Conservation (phyloP, 2,329 filamentous ascomycete genomes). For the Plenodomus lindquistii region DNA sequence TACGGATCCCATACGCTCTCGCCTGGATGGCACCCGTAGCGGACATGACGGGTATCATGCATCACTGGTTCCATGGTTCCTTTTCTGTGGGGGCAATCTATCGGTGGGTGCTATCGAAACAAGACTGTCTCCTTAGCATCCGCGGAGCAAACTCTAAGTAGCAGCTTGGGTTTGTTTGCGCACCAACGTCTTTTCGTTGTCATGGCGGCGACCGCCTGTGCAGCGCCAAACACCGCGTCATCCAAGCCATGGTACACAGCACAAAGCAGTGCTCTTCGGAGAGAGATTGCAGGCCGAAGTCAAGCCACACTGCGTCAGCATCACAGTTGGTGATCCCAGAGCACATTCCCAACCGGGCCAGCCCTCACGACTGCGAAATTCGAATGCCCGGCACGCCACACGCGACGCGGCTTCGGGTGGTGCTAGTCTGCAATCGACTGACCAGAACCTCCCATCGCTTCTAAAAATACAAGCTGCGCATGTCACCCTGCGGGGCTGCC, state of each 20-base stretch:
- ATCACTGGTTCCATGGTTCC: no score
- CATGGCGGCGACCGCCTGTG: background rate
- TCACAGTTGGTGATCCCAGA: conserved; percentile 1
- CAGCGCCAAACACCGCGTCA: background rate
- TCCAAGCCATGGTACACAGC: background rate
- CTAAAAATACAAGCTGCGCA: conserved; percentile 14
- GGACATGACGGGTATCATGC: background rate
- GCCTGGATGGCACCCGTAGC: background rate
- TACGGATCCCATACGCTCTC: background rate
- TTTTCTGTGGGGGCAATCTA: background rate
- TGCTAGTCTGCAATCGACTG: conserved; percentile 4
- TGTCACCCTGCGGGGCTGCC: conserved; percentile 11
- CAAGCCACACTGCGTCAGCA: conserved; percentile 13
- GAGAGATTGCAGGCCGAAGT: background rate
- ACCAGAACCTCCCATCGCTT: conserved; percentile 4
- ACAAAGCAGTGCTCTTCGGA: background rate
- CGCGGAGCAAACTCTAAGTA: background rate
- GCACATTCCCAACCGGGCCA: conserved; percentile 1
- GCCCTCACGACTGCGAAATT: background rate
- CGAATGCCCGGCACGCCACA: conserved; percentile 8
- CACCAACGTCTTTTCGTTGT: background rate
- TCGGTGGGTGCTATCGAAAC: background rate
- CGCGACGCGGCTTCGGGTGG: conserved; percentile 17
- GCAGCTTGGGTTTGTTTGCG: background rate
- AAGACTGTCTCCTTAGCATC: background rate